Base-by-base conservation (phyloP, 768 basidiomycete species). In the Kwoniella dejecticola region DNA sequence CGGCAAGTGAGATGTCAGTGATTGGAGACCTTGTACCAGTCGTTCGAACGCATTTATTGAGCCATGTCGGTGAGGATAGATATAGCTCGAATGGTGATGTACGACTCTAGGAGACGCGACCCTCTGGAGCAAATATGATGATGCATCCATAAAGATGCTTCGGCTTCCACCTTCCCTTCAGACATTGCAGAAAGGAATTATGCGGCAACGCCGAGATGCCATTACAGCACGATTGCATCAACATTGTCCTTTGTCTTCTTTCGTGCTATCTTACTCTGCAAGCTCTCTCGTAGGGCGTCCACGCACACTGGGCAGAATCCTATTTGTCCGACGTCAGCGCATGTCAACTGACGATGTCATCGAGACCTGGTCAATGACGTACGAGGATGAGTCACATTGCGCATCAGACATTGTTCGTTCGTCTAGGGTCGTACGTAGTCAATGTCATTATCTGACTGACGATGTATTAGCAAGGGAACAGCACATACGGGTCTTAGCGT, bases 321-420 rank as follows among this genome's bases (percentile, higher is more conserved):
- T 50, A 50, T n/a, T n/a, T 29, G 3, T 42, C 12, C 7, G 12
- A 42, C 30, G 6, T 29, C 26, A 26, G 6, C 26, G 46, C 30
- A 17, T 4, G 10, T 15, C 48, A 50, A 17, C 15, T n/a, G 33
- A 50, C 10, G n/a, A 50, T 48, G 21, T 7, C 46, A 3, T 13
- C 12, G 17, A 30, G 27, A 31, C 19, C n/a, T 17, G 27, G 2
- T 8, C 6, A n/a, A 24, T 13, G 41, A 68, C 75, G 53, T 56
- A 75, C 76, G 56, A 1, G 74, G 72, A 41, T 71, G 60, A 36
- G 70, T 76, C n/a, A 76, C 72, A 15, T 70, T 71, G 6, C 76
- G 48, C 76, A 77, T 77, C 29, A 77, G 48, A 50, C 76, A 77
- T 26, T 54, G 66, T 52, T 77, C 76, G 38, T 76, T 74, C 23